These are phyloP conservation scores for Suillus weaverae DNA, from an alignment of 768 basidiomycete species.

Conservation along the genomic window DNA sequence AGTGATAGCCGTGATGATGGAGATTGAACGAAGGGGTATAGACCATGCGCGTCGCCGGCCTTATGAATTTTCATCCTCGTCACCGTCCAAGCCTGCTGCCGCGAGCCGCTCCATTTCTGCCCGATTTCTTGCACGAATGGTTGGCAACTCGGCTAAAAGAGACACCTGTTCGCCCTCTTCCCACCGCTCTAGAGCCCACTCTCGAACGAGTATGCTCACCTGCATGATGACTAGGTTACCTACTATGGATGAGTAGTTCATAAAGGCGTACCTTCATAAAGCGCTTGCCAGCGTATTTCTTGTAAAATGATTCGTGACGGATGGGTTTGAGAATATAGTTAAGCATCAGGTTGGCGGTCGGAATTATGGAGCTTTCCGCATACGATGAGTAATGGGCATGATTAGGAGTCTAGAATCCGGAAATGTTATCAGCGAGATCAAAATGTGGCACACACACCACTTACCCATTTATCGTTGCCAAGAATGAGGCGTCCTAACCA, in stretches of 20 bases:
- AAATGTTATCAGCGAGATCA: constrained; percentile 7
- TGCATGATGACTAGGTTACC: constrained; percentile 30
- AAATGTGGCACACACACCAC: constrained; percentile 26
- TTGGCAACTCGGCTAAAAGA: constrained; percentile 57
- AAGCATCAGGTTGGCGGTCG: constrained; percentile 83
- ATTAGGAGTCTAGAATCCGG: constrained; percentile 64
- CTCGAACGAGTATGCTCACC: constrained; percentile 80
- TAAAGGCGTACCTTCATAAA: constrained; percentile 68
- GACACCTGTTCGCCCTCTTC: constrained; percentile 58
- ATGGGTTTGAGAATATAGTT: constrained; percentile 79
- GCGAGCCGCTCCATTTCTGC: constrained; percentile 27
- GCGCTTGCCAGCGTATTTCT: constrained; percentile 85
- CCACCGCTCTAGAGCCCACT: constrained; percentile 85
- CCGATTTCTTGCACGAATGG: constrained; percentile 58
- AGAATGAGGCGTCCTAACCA: constrained; percentile 85
- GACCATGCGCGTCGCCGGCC: constrained; percentile 3
- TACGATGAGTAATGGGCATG: constrained; percentile 88
- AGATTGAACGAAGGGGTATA: background rate
- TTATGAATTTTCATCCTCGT: constrained; percentile 7
- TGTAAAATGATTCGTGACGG: constrained; percentile 75
- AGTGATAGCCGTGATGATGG: background rate
- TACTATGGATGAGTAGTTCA: background rate
- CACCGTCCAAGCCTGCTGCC: constrained; percentile 18
- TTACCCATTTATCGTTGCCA: constrained; percentile 84
- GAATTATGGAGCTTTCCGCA: constrained; percentile 73